Base-by-base conservation (phyloP, 306 rosid genomes). In the Glycine soja region DNA sequence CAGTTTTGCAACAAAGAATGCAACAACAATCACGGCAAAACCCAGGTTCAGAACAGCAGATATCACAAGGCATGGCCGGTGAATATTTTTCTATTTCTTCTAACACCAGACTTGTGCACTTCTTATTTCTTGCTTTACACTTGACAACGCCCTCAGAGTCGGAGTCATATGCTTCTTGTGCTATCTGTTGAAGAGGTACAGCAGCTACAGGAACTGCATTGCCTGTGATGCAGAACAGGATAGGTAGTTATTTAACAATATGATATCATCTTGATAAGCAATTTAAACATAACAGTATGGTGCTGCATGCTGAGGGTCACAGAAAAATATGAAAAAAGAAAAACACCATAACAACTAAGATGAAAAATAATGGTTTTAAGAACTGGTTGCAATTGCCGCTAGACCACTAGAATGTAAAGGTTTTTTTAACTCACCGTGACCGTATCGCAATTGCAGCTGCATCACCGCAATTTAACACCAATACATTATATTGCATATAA, bases 21-120 rank as follows among this genome's bases (percentile, higher is more conserved):
- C 99, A 95, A 73, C 90, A 83, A 81, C 99, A 95, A 76, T 88
- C 89, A 45, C 94, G 93, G 82, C 98, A 93, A 83, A 95, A 95
- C 42, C 80, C 77, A 30, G 93, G 76, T 79, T 91, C 97, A 70
- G 66, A 43, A 80, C 99, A 95, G 86, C 99, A 95, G 58, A 91
- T 72, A 81, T 88, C 87, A 84, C 99, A 93, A 18, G 88, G 80
- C 90, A 90, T 89, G 75, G 62, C 80, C 7, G 88, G 75, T 19
- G 83, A 74, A 75, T 68, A 70, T 15, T 80, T 80, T 70, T 87
- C 85, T 15, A 68, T 53, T 66, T 82, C 82, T 36, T 84, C 89
- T 53, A 76, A 61, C 54, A 87, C 74, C 47, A 82, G 76, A 48
- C 92, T 90, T 54, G 7, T 58, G 73, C 99, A 95, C 79, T 36